Base-by-base conservation (phyloP, 2,329 filamentous ascomycete genomes). In the Paraphoma sp. region DNA sequence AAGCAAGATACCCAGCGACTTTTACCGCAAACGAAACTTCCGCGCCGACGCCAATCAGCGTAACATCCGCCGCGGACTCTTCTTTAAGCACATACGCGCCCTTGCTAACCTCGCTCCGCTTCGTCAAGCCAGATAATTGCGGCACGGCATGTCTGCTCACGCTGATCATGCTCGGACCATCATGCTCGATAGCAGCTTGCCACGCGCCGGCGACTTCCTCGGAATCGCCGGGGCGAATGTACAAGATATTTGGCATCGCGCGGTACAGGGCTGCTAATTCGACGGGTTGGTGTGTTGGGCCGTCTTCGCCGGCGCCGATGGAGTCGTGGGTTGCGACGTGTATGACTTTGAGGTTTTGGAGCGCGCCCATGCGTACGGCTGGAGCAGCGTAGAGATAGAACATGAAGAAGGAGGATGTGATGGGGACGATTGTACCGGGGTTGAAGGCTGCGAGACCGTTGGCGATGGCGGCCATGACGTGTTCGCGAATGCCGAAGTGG, bases 221-320 rank as follows among this genome's bases (percentile, higher is more conserved):
- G 43, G 78, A 80, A 57, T 88, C 86, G 42, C 80, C 79, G 0
- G 86, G 86, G 0, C 86, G 83, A 45, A 88, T 84, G 68, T 87
- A 87, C 0, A 83, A 73, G 1, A 88, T 61, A 58, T 87, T 86
- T 0, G 86, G 86, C 86, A 88, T 88, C 7, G 85, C 82, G 2
- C 86, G 82, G 69, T 85, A 88, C 2, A 88, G 74, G 0, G 81
- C 71, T 6, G 82, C 81, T 0, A 88, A 77, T 31, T 81, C 85
- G 18, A 88, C 81, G 1, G 86, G 86, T 67, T 88, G 86, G 59
- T 88, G 86, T 0, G 86, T 88, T 0, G 86, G 86, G 0, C 86
- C 86, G 57, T 88, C 82, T 62, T 87, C 82, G 1, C 86, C 53
- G 5, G 38, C 36, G 17, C 43, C 51, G 46, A 87, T 84, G 7